Conservation (phyloP, 768 basidiomycete species). For the Trametes maxima region DNA sequence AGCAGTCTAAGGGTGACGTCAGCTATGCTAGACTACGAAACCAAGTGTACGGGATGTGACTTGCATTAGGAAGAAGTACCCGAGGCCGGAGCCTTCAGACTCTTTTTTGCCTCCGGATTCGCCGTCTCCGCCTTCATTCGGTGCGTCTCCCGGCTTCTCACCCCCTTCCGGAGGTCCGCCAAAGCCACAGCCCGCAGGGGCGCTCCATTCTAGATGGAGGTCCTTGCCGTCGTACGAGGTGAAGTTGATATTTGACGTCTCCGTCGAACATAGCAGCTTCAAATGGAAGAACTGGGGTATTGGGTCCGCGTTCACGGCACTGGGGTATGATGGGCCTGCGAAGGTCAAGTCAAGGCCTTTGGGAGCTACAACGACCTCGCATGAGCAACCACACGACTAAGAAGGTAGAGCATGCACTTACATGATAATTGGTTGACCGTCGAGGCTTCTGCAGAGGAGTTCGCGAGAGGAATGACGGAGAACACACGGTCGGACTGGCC, state of each 20-base stretch:
- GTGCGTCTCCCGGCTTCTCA: slow-evolving; percentile 37
- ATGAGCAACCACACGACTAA: background rate
- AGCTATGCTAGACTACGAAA: background rate
- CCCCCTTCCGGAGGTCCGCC: slow-evolving; percentile 32
- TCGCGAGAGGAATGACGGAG: slow-evolving; percentile 76
- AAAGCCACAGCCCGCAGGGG: slow-evolving; percentile 59
- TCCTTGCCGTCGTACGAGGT: slow-evolving; percentile 59
- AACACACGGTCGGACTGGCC: slow-evolving; percentile 60
- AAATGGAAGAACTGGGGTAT: slow-evolving; percentile 61
- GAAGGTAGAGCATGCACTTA: slow-evolving; percentile 37
- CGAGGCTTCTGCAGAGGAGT: slow-evolving; percentile 34
- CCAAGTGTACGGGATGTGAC: slow-evolving; percentile 29
- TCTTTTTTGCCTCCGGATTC: slow-evolving; percentile 14
- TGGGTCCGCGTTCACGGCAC: slow-evolving; percentile 44
- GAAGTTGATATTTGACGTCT: slow-evolving; percentile 51
- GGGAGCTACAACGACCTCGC: slow-evolving; percentile 39
- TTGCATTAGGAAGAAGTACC: slow-evolving; percentile 87
- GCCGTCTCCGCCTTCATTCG: slow-evolving; percentile 18
- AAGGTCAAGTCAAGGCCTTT: slow-evolving; percentile 59
- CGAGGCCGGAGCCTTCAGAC: slow-evolving; percentile 69
- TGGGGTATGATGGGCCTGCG: slow-evolving; percentile 64
- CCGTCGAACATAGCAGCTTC: slow-evolving; percentile 57
- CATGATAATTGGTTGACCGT: slow-evolving; percentile 35
- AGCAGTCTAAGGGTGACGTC: slow-evolving; percentile 49
- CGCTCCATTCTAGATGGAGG: slow-evolving; percentile 62